Evolutionary conservation across 2,329 filamentous ascomycete genomes (phyloP), one percentile per base, ranked within the genome.

Genomic region (Malbranchea cinnamomea): DNA sequence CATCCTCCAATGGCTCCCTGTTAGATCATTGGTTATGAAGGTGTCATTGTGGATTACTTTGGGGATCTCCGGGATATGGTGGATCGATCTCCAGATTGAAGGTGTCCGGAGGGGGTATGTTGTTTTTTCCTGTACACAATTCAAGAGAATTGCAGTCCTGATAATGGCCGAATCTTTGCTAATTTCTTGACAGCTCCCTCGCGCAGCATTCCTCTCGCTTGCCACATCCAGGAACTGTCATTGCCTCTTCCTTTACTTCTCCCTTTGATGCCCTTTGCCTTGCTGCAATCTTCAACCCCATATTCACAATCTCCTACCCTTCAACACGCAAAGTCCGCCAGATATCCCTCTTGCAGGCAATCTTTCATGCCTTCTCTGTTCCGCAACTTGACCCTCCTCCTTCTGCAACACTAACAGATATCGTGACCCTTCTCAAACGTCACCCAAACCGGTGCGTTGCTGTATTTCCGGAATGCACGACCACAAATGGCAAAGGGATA

Each of bases 41-140:
- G 72, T 80, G 8, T 72, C 83, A 28, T 60, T 95, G 31, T 95
- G 89, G 87, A 69, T 74, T 37, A 70, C 95, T 41, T 70, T 98
- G 43, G 78, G 74, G 21, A 78, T 92, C 35, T 83, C 85, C 0
- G 87, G 89, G 16, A 81, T 98, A 34, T 95, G 85, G 84, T 95
- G 87, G 87, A 77, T 94, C 33, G 89, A 98, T 56, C 63, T 98
- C n/a, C 87, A 94, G 54, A 82, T 98, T 41, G 89, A 98, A 52
- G 87, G 87, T 35, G 89, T 98, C 31, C 85, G 82, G 57, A 81
- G 84, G 59, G 89, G 89, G 59, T 85, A 53, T 33, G 63, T 49
- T 11, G 7, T 8, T 10, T 36, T 23, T 28, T 36, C 8, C 14
- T 6, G 4, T 8, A 29, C 12, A n/a, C n/a, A n/a, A n/a, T n/a